Conservation (phyloP, 164 flowering plant species). For the Kingdonia uniflora region DNA sequence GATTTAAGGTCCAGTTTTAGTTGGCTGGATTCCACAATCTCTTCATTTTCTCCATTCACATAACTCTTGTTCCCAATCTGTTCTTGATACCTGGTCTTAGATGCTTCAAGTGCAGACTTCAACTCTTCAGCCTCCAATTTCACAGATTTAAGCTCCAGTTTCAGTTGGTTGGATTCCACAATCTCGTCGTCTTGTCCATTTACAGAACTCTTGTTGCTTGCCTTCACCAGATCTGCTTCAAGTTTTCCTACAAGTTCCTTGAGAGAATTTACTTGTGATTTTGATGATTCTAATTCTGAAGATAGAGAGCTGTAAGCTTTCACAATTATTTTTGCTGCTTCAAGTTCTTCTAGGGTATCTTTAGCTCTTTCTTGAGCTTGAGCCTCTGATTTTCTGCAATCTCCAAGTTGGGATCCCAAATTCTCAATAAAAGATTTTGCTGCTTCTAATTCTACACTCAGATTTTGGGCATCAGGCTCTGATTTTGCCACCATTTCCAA, state of each 20-base stretch:
- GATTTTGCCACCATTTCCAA: slow-evolving; percentile 41
- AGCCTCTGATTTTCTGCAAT: slow-evolving; percentile 60
- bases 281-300: slow-evolving; percentile 55
- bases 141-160: slow-evolving; percentile 23
- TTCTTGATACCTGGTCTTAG: slow-evolving; percentile 44
- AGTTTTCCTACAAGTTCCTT: slow-evolving; percentile 51
- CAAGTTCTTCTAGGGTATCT: slow-evolving; percentile 53
- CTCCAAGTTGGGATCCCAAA: slow-evolving; percentile 42
- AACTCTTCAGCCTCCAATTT: slow-evolving; percentile 39
- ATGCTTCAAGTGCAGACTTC: slow-evolving; percentile 39
- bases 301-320: slow-evolving; percentile 38
- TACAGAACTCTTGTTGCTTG: slow-evolving; percentile 2
- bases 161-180: slow-evolving; percentile 19
- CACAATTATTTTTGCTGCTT: slow-evolving; percentile 44
- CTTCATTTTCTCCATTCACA: slow-evolving; percentile 6
- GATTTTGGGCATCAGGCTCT: slow-evolving; percentile 26
- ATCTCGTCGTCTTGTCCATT: slow-evolving; percentile 7
- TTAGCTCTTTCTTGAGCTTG: slow-evolving; percentile 33
- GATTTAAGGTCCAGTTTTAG: slow-evolving; percentile 25
- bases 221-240: slow-evolving; percentile 19
- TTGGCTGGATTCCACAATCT: slow-evolving; percentile 16
- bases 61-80: slow-evolving; percentile 15
- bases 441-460: slow-evolving; percentile 44
- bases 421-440: slow-evolving; percentile 41
- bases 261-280: slow-evolving; percentile 31